Evolutionary conservation across 371 early-diverging fungal species (phyloP), one percentile per base, ranked within the genome.

Genomic region (Dipsacomyces acuminosporus): DNA sequence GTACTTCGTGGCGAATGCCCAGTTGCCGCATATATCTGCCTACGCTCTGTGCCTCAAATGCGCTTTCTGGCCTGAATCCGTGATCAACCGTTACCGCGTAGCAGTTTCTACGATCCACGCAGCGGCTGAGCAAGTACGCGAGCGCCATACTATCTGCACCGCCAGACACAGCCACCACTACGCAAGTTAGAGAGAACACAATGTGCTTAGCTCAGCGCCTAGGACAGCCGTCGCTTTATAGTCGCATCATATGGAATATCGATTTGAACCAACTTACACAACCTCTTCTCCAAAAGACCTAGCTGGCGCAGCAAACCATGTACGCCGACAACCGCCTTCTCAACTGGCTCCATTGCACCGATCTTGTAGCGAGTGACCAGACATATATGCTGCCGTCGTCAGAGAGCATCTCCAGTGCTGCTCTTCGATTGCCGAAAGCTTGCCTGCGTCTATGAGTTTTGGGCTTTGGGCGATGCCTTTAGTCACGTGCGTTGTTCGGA

Each of bases 111-210:
- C 52, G 22, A 1, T 54, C 62, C 0, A 25, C 44, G 8, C 58
- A 57, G 1, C 36, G 56, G 14, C 62, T 58, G 46, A 59, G 52
- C 6, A 74, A 24, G 36, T 56, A 74, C 21, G 74, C 58, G 14
- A 75, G 54, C 41, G 75, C 74, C 65, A 75, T 71, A 45, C 75
- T 75, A 48, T 75, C 75, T 2, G 61, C 69, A 1, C 75, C 75
- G 23, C 75, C 75, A 3, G 75, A 75, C n/a, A 75, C 59, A 0
- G 75, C 75, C 20, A 75, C 33, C 51, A 62, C 55, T 59, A n/a
- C n/a, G n/a, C n/a, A n/a, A n/a, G n/a, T n/a, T n/a, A n/a, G n/a
- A n/a, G n/a, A n/a, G n/a, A n/a, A n/a, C n/a, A n/a, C n/a, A n/a
- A n/a, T n/a, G n/a, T n/a, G n/a, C n/a, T n/a, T n/a, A n/a, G n/a